Conservation (phyloP, 208 protist genomes). For the Acanthamoeba polyphaga region DNA sequence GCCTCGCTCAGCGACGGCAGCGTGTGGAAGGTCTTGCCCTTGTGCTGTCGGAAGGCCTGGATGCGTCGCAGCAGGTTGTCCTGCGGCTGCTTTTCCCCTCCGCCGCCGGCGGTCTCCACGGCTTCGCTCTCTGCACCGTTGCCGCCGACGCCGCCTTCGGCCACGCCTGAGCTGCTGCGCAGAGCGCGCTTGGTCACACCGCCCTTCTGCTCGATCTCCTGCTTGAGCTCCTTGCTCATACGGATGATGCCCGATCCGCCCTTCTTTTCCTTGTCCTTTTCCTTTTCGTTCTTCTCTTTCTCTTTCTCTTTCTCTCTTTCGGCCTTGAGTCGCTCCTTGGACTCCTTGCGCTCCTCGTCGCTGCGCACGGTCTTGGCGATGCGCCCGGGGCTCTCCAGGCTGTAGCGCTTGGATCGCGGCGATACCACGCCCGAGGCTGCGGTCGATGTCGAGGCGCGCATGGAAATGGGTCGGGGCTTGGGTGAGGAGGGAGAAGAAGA, state of each 20-base stretch:
- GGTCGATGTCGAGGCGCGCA: background rate
- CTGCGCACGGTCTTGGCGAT: background rate
- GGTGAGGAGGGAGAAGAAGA: background rate
- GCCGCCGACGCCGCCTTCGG: too few species aligned
- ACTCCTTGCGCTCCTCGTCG: background rate
- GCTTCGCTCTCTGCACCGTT: background rate
- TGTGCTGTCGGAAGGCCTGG: background rate
- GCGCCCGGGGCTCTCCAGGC: slow-evolving; percentile 38
- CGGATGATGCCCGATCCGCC: background rate
- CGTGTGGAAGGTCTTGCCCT: slow-evolving; percentile 35
- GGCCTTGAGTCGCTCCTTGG: background rate
- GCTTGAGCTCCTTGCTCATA: slow-evolving; percentile 27
- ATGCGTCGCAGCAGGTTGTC: background rate
- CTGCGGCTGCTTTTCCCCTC: background rate
- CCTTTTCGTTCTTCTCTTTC: background rate
- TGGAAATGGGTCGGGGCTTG: slow-evolving; percentile 2
- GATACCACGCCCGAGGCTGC: background rate
- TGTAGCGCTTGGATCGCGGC: slow-evolving; percentile 19
- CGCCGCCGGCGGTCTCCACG: background rate
- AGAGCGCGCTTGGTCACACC: background rate
- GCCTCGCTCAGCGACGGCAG: background rate
- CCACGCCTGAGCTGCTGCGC: background rate
- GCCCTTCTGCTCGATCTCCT: background rate
- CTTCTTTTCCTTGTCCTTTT: background rate
- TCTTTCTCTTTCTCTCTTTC: background rate